Conservation (phyloP, 129 eudicot species). For the Dittrichia graveolens region DNA sequence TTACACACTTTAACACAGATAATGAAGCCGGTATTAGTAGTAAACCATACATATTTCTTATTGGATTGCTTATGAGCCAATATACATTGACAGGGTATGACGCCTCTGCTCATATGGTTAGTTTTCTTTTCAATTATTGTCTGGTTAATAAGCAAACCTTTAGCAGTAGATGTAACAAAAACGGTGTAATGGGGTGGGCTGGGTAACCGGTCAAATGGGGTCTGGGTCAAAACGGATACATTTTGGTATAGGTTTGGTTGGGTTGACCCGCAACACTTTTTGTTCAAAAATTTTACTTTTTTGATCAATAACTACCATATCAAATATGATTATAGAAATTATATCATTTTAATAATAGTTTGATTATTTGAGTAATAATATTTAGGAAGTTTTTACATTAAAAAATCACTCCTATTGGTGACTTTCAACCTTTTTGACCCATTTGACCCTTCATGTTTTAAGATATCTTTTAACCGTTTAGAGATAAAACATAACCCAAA, state of each 20-base stretch:
- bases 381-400: too few relatives aligned
- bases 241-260: neutral
- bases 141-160: neutral
- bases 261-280: neutral
- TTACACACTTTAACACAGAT: slow-evolving; percentile 86
- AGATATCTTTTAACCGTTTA: too few relatives aligned
- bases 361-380: neutral
- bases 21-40: slow-evolving; percentile 71
- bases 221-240: neutral
- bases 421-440: too few relatives aligned
- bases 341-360: neutral
- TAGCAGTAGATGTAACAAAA: neutral
- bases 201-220: neutral
- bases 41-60: slow-evolving; percentile 71
- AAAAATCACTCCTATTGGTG: too few relatives aligned
- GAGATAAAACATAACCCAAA: too few relatives aligned
- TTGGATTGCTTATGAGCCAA: slow-evolving; percentile 97
- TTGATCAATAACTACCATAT: neutral
- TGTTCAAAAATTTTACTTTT: neutral
- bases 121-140: slow-evolving; percentile 26
- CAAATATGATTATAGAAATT: neutral
- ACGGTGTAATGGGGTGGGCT: neutral
- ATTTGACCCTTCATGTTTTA: too few relatives aligned
- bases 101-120: slow-evolving; percentile 99
- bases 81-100: slow-evolving; percentile 96